These are phyloP conservation scores for Pleurotus djamor DNA, from an alignment of 768 basidiomycete genomes.

Conservation along the genomic window DNA sequence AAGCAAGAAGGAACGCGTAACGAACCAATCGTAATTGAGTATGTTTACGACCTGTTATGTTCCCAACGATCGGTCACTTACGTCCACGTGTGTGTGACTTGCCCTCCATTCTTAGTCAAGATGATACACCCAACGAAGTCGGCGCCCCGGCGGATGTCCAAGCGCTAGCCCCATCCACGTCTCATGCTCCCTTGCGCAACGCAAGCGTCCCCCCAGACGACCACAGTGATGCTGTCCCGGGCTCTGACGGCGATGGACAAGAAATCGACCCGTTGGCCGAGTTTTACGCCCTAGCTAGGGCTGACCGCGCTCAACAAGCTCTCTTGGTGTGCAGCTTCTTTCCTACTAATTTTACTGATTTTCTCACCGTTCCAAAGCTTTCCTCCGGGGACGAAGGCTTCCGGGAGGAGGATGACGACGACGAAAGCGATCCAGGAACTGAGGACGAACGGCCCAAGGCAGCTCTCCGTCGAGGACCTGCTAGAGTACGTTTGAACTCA, in stretches of 20 bases:
- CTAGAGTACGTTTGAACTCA: conserved; percentile 19
- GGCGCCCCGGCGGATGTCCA: neutral
- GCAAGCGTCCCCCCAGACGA: neutral
- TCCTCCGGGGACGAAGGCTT: neutral
- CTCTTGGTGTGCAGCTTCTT: neutral
- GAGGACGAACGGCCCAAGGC: conserved; percentile 14
- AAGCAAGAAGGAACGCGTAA: neutral
- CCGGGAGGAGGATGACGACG: conserved; percentile 19
- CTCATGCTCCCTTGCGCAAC: neutral
- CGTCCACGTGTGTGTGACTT: neutral
- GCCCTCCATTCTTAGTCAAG: neutral
- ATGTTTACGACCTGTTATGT: neutral
- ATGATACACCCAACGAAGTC: neutral
- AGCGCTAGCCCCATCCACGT: neutral
- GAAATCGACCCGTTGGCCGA: conserved; percentile 57
- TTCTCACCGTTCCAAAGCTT: neutral
- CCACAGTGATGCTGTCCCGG: neutral
- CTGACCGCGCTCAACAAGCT: conserved; percentile 39
- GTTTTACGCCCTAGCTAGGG: conserved; percentile 60
- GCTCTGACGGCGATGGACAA: neutral
- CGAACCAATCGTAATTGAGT: conserved; percentile 1
- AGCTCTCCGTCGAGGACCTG: conserved; percentile 16
- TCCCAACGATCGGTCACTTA: neutral
- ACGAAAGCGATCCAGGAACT: conserved; percentile 16
- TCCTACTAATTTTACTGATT: neutral